Percentiles rank a stretch among this genome's conserved stretches.
Evolutionary conservation across 257 asterid species (phyloP).

Genomic region (Solanum pimpinellifolium): DNA sequence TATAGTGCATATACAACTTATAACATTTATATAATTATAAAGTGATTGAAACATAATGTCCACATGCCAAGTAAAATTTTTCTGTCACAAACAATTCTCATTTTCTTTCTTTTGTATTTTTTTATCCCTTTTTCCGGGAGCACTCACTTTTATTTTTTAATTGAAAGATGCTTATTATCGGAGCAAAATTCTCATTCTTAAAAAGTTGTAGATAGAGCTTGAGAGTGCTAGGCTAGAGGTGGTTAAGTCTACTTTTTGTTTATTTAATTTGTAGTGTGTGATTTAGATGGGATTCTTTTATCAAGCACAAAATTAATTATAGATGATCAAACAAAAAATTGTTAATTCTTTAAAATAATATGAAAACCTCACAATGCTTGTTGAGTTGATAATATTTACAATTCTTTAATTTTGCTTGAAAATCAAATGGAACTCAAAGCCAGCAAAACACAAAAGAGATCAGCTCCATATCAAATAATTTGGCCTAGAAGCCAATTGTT

Average conservation of each 20-base stretch:
- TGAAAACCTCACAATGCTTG: not conserved
- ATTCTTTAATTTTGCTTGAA: not conserved
- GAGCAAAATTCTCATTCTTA: no score
- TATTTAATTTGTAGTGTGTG: not conserved
- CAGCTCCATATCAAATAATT: not conserved
- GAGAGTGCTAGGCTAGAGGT: not conserved
- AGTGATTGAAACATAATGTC: not conserved
- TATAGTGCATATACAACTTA: not conserved
- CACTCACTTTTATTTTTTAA: no score
- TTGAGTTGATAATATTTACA: not conserved
- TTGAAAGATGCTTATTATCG: fast-evolving
- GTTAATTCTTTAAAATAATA: no score
- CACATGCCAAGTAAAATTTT: not conserved
- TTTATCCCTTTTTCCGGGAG: not conserved
- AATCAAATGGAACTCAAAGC: not conserved
- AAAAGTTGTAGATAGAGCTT: not conserved
- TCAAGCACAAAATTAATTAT: no score
- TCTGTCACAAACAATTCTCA: not conserved
- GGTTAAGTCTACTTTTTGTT: not conserved
- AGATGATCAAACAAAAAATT: no score
- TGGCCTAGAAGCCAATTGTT: not conserved
- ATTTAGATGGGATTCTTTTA: no score
- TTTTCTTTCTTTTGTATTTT: not conserved
- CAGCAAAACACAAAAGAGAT: not conserved
- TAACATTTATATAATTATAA: not conserved